A percentile compares a stretch with the other conserved stretches of the same genome.
Evolutionary conservation across 2,329 filamentous ascomycete genomes (phyloP).

Genomic region (Chaetoscypha palmicola): DNA sequence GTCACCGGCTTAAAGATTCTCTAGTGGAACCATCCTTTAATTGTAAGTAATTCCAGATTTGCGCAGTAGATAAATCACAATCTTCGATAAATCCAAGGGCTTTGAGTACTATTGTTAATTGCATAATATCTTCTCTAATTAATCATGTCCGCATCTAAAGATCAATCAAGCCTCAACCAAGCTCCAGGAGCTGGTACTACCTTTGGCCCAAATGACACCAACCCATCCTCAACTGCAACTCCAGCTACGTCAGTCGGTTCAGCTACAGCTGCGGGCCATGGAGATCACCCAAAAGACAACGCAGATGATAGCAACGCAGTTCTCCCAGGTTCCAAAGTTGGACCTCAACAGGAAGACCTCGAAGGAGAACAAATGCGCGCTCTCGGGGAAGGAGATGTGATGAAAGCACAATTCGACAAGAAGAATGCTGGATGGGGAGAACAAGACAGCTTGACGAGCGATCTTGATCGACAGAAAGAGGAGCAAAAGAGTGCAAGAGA

Average conservation of each 20-base stretch:
- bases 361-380: constrained; percentile 29
- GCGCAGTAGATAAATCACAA: no score
- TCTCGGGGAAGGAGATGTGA: constrained; percentile 28
- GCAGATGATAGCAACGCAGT: constrained; percentile 26
- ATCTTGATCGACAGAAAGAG: constrained; percentile 29
- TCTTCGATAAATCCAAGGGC: no score
- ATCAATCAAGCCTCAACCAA: constrained; percentile 25
- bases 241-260: constrained; percentile 24
- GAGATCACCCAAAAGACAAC: constrained; percentile 26
- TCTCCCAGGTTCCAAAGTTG: constrained; percentile 21
- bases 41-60: no score
- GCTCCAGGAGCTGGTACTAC: constrained; percentile 21
- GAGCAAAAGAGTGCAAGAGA: constrained; percentile 29
- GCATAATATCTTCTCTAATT: no score
- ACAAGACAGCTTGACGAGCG: constrained; percentile 25
- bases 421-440: constrained; percentile 30
- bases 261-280: constrained; percentile 28
- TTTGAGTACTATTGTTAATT: no score
- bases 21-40: no score
- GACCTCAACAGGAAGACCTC: constrained; percentile 28
- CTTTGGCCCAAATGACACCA: constrained; percentile 22
- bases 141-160: constrained; percentile 28
- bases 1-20: constrained; percentile 5
- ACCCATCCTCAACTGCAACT: constrained; percentile 20
- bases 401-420: constrained; percentile 29